Evolutionary conservation across 164 flowering plant species (phyloP).

Genomic region (Macadamia integrifolia): DNA sequence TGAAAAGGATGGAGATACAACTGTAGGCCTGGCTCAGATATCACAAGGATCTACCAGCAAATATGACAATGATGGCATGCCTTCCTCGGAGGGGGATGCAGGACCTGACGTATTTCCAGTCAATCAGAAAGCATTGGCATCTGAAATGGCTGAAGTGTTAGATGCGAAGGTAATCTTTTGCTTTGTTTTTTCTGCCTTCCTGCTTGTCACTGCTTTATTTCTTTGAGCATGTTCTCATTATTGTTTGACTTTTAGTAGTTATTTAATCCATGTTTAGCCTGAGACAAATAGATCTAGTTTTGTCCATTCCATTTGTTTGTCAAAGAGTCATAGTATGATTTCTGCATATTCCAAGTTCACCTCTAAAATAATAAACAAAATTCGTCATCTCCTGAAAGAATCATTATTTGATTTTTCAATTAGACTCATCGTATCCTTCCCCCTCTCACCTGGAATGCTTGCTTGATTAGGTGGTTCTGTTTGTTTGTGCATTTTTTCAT

Average conservation of each 20-base stretch:
- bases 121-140: conserved; percentile 16
- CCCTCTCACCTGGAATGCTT: too few species aligned
- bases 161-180: conserved; percentile 32
- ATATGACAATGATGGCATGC: conserved; percentile 13
- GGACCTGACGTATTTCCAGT: conserved; percentile 14
- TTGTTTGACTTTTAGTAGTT: neutral
- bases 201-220: neutral
- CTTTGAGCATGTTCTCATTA: neutral
- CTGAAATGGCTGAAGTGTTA: conserved; percentile 17
- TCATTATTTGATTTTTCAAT: too few species aligned
- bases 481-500: too few species aligned
- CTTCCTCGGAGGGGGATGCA: conserved; percentile 13
- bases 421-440: too few species aligned
- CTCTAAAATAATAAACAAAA: too few species aligned
- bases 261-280: neutral
- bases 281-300: neutral
- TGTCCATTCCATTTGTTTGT: too few species aligned
- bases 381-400: too few species aligned
- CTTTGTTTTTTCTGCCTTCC: neutral
- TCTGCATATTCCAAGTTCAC: too few species aligned
- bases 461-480: too few species aligned
- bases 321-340: too few species aligned
- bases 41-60: conserved; percentile 17
- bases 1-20: conserved; percentile 18
- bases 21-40: conserved; percentile 1